Percentiles rank a stretch among this genome's conserved stretches.
These are phyloP conservation scores for Aureobasidium subglaciale DNA, from an alignment of 2,329 filamentous ascomycete species.

Conservation along the genomic window DNA sequence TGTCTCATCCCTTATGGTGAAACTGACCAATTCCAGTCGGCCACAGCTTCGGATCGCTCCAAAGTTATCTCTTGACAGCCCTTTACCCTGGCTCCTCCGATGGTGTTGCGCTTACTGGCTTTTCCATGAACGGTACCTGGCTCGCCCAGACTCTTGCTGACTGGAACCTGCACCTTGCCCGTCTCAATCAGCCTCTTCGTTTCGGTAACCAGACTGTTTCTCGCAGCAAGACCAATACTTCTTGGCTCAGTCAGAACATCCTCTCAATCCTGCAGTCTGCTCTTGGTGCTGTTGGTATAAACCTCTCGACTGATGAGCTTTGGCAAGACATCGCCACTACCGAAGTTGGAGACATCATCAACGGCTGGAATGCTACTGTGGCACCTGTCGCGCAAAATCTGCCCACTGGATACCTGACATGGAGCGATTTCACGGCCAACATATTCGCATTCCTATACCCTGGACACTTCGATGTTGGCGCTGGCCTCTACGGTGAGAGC, in stretches of 20 bases:
- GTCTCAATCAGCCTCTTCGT: conserved; percentile 23
- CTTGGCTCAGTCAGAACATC: conserved; percentile 24
- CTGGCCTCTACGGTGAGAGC: conserved; percentile 24
- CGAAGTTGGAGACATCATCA: conserved; percentile 21
- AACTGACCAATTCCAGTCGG: conserved; percentile 19
- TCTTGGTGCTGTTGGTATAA: conserved; percentile 26
- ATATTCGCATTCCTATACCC: conserved; percentile 28
- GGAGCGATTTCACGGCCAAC: conserved; percentile 19
- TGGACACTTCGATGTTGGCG: conserved; percentile 24
- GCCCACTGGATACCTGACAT: conserved; percentile 26
- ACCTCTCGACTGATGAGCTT: conserved; percentile 21
- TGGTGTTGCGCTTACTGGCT: conserved; percentile 34
- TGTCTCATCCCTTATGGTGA: neutral
- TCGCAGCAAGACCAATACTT: neutral
- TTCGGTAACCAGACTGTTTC: conserved; percentile 22
- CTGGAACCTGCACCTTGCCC: conserved; percentile 26
- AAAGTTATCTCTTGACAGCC: conserved; percentile 48
- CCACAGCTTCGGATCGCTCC: conserved; percentile 29
- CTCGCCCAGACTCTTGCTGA: conserved; percentile 22
- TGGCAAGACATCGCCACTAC: conserved; percentile 19
- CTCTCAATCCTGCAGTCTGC: conserved; percentile 41
- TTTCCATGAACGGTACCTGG: conserved; percentile 24
- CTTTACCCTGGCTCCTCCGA: conserved; percentile 46
- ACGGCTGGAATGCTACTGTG: conserved; percentile 24
- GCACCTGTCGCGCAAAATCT: conserved; percentile 14